Percentiles rank a stretch among this genome's conserved stretches.
Conservation (phyloP, 75 land plant species). For the Gnetum montanum region DNA sequence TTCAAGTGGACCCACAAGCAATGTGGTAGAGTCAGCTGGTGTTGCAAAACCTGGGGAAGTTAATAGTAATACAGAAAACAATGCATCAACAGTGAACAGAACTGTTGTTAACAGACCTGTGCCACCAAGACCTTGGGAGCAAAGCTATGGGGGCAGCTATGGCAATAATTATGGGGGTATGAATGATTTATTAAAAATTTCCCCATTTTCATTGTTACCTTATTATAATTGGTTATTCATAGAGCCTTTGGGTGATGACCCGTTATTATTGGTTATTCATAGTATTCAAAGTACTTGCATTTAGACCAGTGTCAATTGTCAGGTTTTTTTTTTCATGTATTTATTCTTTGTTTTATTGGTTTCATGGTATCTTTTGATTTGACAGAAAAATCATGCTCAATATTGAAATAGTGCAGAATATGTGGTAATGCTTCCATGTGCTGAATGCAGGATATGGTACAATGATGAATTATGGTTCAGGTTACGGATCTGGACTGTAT, state of each 20-base stretch:
- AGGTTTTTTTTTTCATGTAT: no score
- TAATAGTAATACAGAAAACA: slow-evolving; percentile 21
- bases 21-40: slow-evolving; percentile 54
- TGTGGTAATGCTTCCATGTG: no score
- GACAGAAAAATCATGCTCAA: no score
- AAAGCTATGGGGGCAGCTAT: slow-evolving; percentile 36
- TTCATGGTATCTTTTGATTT: no score
- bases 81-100: slow-evolving; percentile 8
- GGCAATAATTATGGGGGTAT: background rate
- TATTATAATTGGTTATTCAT: background rate
- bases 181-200: background rate
- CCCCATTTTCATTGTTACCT: background rate
- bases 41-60: slow-evolving; percentile 57
- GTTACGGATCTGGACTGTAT: slow-evolving; percentile 32
- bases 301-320: no score
- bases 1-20: slow-evolving; percentile 54
- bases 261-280: no score
- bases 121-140: slow-evolving; percentile 60
- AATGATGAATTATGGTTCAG: slow-evolving; percentile 23
- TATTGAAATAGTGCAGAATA: no score
- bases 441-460: slow-evolving; percentile 49
- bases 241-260: no score
- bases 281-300: no score
- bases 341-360: no score
- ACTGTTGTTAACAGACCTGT: slow-evolving; percentile 35